These are phyloP conservation scores for Camellia sinensis DNA, from an alignment of 148 eudicot genomes.

Conservation along the genomic window DNA sequence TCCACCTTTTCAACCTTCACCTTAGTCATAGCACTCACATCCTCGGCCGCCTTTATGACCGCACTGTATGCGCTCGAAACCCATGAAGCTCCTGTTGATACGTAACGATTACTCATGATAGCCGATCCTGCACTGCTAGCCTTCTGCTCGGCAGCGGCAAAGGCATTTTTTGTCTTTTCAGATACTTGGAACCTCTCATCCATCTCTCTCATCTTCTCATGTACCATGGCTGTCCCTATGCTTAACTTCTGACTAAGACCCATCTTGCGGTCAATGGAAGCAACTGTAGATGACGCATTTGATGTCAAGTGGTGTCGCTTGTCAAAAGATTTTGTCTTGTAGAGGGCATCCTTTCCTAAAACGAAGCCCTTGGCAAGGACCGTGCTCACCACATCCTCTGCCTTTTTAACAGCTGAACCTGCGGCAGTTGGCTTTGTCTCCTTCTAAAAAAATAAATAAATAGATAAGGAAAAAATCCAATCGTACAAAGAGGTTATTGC, in stretches of 20 bases:
- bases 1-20: constrained; percentile 48
- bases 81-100: constrained; percentile 45
- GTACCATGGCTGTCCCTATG: constrained; percentile 35
- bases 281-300: constrained; percentile 42
- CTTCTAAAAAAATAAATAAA: constrained; percentile 2
- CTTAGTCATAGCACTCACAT: constrained; percentile 41
- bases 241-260: constrained; percentile 45
- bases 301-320: constrained; percentile 41
- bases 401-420: constrained; percentile 31
- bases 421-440: constrained; percentile 25
- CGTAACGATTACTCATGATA: constrained; percentile 36
- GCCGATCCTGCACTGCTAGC: constrained; percentile 45
- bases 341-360: constrained; percentile 50
- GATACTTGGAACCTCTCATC: constrained; percentile 42
- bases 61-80: constrained; percentile 31
- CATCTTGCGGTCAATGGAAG: constrained; percentile 40
- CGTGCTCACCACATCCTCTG: constrained; percentile 57
- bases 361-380: constrained; percentile 55
- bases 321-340: constrained; percentile 48
- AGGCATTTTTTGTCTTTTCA: constrained; percentile 46
- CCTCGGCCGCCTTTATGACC: constrained; percentile 44
- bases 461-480: not conserved
- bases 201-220: constrained; percentile 44
- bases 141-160: constrained; percentile 49
- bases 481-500: not conserved